Base-by-base conservation (phyloP, 257 asterid genomes). In the Galeopsis tetrahit region DNA sequence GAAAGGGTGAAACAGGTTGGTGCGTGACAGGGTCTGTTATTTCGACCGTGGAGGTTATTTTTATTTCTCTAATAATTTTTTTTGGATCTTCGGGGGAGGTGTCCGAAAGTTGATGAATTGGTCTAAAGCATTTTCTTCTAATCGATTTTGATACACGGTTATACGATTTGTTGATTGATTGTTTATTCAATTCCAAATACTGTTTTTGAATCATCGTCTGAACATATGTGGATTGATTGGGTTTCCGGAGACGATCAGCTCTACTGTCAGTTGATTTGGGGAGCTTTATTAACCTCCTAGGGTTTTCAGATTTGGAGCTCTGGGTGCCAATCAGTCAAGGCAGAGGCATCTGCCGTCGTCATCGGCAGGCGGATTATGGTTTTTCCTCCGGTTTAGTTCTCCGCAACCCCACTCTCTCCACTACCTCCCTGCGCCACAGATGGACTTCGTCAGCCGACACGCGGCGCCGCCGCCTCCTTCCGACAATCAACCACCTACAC, bases 261-360 rank as follows among this genome's bases (percentile, higher is more conserved):
- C 61, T 68, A 72, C 65, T 44, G 61, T 56, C 72, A 73, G 68
- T 68, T 77, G 77, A 63, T 68, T 58, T 63, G 34, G 77, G 69
- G 36, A 69, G 80, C 79, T 72, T 4, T 53, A 79, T 66, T 21
- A n/a, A 34, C 63, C 77, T 46, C 71, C 49, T 80, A 81, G 85
- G 82, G 85, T 76, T 84, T 81, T 71, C 78, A 44, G 75, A 82
- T 72, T 79, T 80, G 92, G 75, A 91, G 99, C 94, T 83, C 97
- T 95, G 98, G 99, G 99, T 95, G 98, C 98, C 89, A 85, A 90
- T 84, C 97, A 90, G 92, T 91, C 98, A 2, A 86, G 94, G 91
- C 93, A 81, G 90, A 82, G 83, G 74, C 97, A 92, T 95, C 89
- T 86, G 86, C 87, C 96, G 81, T 76, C 90, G 10, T 68, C 86